These are phyloP conservation scores for Penicillium digitatum DNA, from an alignment of 2,329 filamentous ascomycete species.

Conservation along the genomic window DNA sequence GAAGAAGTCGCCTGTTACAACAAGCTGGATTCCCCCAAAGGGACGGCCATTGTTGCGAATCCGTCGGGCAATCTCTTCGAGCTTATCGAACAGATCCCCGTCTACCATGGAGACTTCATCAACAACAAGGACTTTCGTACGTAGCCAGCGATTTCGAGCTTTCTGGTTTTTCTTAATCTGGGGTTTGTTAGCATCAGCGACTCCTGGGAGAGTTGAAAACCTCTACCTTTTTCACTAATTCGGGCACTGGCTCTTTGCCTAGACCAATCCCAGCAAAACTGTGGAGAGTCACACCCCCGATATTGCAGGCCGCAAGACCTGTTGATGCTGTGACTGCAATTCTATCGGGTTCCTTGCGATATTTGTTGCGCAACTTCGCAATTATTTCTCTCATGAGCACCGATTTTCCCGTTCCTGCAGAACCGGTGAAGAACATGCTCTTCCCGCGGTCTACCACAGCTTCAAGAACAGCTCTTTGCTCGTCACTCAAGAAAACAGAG, in stretches of 20 bases:
- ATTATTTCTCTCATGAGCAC: slow-evolving; percentile 94
- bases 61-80: slow-evolving; percentile 78
- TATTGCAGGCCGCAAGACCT: slow-evolving; percentile 91
- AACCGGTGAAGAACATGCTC: slow-evolving; percentile 97
- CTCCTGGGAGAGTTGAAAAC: not conserved
- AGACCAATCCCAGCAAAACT: slow-evolving; percentile 94
- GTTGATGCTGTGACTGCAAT: slow-evolving; percentile 94
- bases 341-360: slow-evolving; percentile 70
- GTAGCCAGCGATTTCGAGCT: slow-evolving; percentile 81
- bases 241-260: slow-evolving; percentile 78
- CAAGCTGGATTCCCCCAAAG: slow-evolving; percentile 92
- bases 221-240: slow-evolving; percentile 70
- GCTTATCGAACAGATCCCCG: slow-evolving; percentile 92
- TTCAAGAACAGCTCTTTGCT: slow-evolving; percentile 79
- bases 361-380: slow-evolving; percentile 70
- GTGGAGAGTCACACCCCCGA: slow-evolving; percentile 91
- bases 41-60: slow-evolving; percentile 87
- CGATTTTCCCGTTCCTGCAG: slow-evolving; percentile 93
- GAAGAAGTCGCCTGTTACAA: slow-evolving; percentile 97
- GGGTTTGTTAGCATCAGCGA: slow-evolving; percentile 13
- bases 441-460: slow-evolving; percentile 74
- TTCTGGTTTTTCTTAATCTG: slow-evolving; percentile 79
- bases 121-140: slow-evolving; percentile 80
- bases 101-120: slow-evolving; percentile 99
- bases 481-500: slow-evolving; percentile 71